These are phyloP conservation scores for Fusarium zealandicum DNA, from an alignment of 2,329 filamentous ascomycete species.

Conservation along the genomic window DNA sequence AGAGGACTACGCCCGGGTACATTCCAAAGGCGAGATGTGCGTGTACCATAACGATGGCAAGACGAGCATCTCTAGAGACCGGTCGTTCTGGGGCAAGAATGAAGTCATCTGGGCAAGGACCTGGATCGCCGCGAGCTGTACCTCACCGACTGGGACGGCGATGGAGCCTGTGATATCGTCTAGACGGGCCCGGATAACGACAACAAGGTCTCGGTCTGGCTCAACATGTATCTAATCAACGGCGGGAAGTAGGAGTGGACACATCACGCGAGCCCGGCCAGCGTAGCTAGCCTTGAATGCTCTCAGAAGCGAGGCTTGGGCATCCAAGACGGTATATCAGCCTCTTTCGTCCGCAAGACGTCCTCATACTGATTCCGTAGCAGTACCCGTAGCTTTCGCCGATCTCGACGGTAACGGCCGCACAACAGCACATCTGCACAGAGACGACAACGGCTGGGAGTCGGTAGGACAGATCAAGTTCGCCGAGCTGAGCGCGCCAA, in stretches of 20 bases:
- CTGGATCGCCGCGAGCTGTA: conserved; percentile 11
- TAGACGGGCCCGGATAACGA: conserved; percentile 6
- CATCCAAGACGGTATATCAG: background rate
- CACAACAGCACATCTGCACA: conserved; percentile 5
- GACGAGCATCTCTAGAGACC: background rate
- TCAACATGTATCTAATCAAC: conserved; percentile 7
- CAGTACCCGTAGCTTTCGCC: conserved; percentile 11
- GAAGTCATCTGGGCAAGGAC: background rate
- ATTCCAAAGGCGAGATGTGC: conserved; percentile 8
- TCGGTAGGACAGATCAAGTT: conserved; percentile 11
- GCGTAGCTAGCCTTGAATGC: background rate
- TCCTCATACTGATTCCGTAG: background rate
- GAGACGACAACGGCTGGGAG: conserved; percentile 3
- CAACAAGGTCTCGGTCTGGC: conserved; percentile 8
- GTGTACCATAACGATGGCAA: background rate
- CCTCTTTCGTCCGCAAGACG: background rate
- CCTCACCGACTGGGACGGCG: conserved; percentile 11
- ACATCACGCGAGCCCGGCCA: background rate
- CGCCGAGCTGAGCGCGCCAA: conserved; percentile 17
- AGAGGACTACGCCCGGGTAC: conserved; percentile 26
- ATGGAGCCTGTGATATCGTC: conserved; percentile 10
- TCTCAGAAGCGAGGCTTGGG: background rate
- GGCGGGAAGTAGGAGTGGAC: background rate
- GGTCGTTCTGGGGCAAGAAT: background rate
- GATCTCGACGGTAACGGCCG: conserved; percentile 42